Percentiles rank a stretch among this genome's conserved stretches.
Evolutionary conservation across 2,329 filamentous ascomycete species (phyloP).

Genomic region (Aspergillus versicolor): DNA sequence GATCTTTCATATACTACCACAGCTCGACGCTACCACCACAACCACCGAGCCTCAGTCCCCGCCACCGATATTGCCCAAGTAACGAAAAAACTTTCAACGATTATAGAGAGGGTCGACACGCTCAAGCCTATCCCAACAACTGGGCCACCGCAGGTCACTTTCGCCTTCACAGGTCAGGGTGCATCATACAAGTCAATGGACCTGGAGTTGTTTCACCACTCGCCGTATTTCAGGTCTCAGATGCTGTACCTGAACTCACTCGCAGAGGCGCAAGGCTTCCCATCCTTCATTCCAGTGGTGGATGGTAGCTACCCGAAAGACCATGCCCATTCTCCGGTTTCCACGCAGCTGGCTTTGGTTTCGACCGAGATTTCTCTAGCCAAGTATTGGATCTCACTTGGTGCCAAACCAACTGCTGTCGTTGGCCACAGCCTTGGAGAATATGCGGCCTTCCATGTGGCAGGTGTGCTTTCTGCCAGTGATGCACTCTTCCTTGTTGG

Average conservation of each 20-base stretch:
- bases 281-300: slow-evolving; percentile 22
- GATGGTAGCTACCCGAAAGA: slow-evolving; percentile 41
- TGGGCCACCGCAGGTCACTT: slow-evolving; percentile 27
- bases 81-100: not conserved
- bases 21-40: slow-evolving; percentile 47
- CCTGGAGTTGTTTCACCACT: slow-evolving; percentile 30
- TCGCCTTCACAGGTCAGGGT: slow-evolving; percentile 42
- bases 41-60: slow-evolving; percentile 11
- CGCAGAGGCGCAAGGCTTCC: slow-evolving; percentile 24
- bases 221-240: slow-evolving; percentile 21
- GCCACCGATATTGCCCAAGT: not conserved
- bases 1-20: slow-evolving; percentile 65
- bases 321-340: slow-evolving; percentile 13
- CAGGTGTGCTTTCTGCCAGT: slow-evolving; percentile 35
- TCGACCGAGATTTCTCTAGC: slow-evolving; percentile 43
- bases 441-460: slow-evolving; percentile 35
- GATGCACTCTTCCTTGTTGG: slow-evolving; percentile 65
- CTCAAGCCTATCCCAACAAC: slow-evolving; percentile 50
- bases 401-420: slow-evolving; percentile 49
- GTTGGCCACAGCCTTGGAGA: slow-evolving; percentile 50
- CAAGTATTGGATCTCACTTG: slow-evolving; percentile 29
- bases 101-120: slow-evolving; percentile 39
- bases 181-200: slow-evolving; percentile 27
- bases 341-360: slow-evolving; percentile 39
- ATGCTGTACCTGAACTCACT: slow-evolving; percentile 25